Evolutionary conservation across 192 early-diverging fungal genomes (phyloP), one percentile per base, ranked within the genome.

Genomic region (Umbelopsis sp.): DNA sequence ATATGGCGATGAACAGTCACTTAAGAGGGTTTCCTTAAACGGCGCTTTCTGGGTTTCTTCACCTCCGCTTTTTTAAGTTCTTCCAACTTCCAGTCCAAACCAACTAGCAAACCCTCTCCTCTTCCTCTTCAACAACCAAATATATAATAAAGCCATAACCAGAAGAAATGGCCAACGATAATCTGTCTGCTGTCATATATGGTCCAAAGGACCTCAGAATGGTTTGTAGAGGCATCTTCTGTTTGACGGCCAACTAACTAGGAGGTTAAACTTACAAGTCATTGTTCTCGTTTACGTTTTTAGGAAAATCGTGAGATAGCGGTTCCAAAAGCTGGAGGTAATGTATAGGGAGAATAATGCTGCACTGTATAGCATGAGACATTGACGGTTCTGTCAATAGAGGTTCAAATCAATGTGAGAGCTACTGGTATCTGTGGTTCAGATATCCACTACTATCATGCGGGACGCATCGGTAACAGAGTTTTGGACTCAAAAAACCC

Each of bases 341-440:
- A 61, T 25, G 33, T 12, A 61, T 13, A 35, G 27, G 37, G 6
- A 10, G 37, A 41, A 6, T 41, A 41, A 30, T 30, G 27, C 1
- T 2, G 27, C 27, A 30, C 27, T 9, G 10, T 55, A 13, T 9
- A 9, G 13, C 0, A 22, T 30, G 5, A 55, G 10, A 4, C 25
- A 55, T 37, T 16, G 13, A n/a, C 15, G 1, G 15, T 33, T 12
- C 1, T 33, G 27, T 35, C 13, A 18, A 18, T 12, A 71, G 74
- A 76, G 70, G 74, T 76, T 12, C 61, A 67, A 67, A 66, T 76
- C 4, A 46, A 70, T 48, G 21, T 76, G 18, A 65, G 66, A 61
- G 74, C 68, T 27, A 76, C 74, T 33, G 68, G 74, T 18, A 76
- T 76, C 46, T 76, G 74, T 25, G 74, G 74, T 3, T 67, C 64